Base-by-base conservation (phyloP, 305 asterid genomes). In the Plantago coronopus region DNA sequence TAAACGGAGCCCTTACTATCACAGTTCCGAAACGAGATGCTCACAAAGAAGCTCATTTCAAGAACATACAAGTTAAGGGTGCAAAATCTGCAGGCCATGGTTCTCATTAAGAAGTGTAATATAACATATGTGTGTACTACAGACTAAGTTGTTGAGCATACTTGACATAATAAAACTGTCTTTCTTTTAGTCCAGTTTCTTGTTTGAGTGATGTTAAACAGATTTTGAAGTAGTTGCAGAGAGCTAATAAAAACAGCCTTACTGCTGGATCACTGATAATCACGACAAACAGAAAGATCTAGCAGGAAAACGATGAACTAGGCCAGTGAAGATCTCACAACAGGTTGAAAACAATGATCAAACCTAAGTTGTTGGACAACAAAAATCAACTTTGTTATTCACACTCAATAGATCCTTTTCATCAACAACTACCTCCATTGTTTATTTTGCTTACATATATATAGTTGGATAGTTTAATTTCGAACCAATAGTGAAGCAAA, bases 31-130 rank as follows among this genome's bases (percentile, higher is more conserved):
- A 54, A 27, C 25, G 59, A 13, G 59, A 54, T 27, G 59, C 43
- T 27, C 59, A 25, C 37, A 54, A 43, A 54, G 59, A 54, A 16
- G 31, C 59, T 16, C 43, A 54, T 54, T 27, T 54, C 59, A 34
- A 54, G 11, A 54, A 54, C 59, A 27, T 54, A 54, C 59, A 54
- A 54, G 59, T 54, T 15, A 54, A 54, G 59, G 59, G 59, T 14
- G 25, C 58, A 25, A 53, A 25, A 12, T n/a, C 42, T 13, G n/a
- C n/a, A n/a, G 40, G 21, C 2, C 17, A 54, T 51, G 17, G 38
- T 2, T 38, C 43, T 11, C 43, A 38, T 10, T 38, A 38, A 38
- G 43, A 38, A 38, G 38, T 38, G 43, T 38, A 38, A 38, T 38
- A 37, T 38, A 34, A 27, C 43, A 38, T 38, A 38, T 11, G 43